Percentiles rank a stretch among this genome's conserved stretches.
phyloP scores from a whole-genome alignment of 176 grass and related monocot species.

The Oryza glaberrima region DNA sequence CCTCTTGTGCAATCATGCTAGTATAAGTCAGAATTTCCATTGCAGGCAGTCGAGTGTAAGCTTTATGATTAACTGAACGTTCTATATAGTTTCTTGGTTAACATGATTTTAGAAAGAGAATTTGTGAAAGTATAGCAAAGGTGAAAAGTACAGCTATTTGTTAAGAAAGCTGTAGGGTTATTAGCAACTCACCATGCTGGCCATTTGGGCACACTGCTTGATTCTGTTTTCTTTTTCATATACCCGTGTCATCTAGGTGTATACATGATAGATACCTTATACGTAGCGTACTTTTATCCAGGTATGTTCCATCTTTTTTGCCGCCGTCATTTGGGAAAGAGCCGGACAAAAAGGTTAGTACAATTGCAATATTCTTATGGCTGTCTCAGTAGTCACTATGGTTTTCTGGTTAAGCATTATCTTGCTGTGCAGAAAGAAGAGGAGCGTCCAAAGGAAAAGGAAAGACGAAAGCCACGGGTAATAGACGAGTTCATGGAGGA shows the following conservation, averaged over 20 bases:
- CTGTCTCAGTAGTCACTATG: conserved; percentile 7
- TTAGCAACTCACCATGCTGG: background rate
- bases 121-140: background rate
- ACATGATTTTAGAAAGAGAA: conserved; percentile 32
- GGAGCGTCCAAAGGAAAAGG: conserved; percentile 96
- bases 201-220: conserved; percentile 4
- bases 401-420: conserved; percentile 34
- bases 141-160: conserved; percentile 14
- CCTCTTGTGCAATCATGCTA: background rate
- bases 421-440: conserved; percentile 69
- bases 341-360: conserved; percentile 82
- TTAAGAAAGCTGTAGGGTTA: background rate
- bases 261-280: conserved; percentile 48
- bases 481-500: conserved; percentile 99
- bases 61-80: conserved; percentile 24
- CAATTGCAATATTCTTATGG: conserved; percentile 29
- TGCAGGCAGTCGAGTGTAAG: conserved; percentile 1
- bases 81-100: background rate
- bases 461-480: conserved; percentile 84
- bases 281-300: conserved; percentile 56
- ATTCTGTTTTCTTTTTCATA: conserved; percentile 17
- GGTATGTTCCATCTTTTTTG: conserved; percentile 99
- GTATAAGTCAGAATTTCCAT: conserved; percentile 20
- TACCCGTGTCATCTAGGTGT: conserved; percentile 20
- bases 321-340: conserved; percentile 87